Base-by-base conservation (phyloP, 768 basidiomycete species). In the Termitomyces titanicus region DNA sequence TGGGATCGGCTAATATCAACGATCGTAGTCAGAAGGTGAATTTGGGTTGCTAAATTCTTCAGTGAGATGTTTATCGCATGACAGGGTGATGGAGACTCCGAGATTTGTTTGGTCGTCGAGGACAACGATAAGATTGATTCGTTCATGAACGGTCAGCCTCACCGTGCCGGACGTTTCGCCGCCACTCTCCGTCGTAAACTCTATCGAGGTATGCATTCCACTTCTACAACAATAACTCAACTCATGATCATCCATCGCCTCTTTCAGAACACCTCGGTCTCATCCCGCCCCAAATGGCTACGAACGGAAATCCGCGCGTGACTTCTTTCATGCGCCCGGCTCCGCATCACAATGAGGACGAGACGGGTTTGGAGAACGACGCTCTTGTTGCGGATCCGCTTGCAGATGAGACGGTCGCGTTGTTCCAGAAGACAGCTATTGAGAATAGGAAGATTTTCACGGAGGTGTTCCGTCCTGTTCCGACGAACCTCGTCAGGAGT, bases 1-100 rank as follows among this genome's bases (percentile, higher is more conserved):
- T 94, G 79, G 95, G 96, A 33, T 94, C 91, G 39, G 94, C 96
- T 15, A 98, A 98, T 68, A 66, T 95, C 61, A 95, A 95, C 57
- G 93, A 95, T 63, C 85, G 92, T 13, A 88, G 85, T 51, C 91
- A 92, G 70, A 87, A 81, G 79, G 86, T 81, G 56, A 37, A 69
- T 37, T 4, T 18, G 27, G 29, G 8, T 9, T 13, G 33, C 4
- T 31, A 27, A 47, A 8, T 34, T 25, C 29, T n/a, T 5, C 20
- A 53, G 17, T 27, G 25, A 27, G 47, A 24, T 56, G 59, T 45
- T 63, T 12, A 29, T 33, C 10, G 9, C 40, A 38, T 10, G 20
- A 1, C 53, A 88, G 85, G 95, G 95, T 24, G 89, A 96, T 60
- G 93, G 92, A 33, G 94, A 96, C 70, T 96, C 93, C 1, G 97